Percentiles rank a stretch among this genome's conserved stretches.
Evolutionary conservation across 2,329 filamentous ascomycete genomes (phyloP).

Genomic region (Tolypocladium pustulatum): DNA sequence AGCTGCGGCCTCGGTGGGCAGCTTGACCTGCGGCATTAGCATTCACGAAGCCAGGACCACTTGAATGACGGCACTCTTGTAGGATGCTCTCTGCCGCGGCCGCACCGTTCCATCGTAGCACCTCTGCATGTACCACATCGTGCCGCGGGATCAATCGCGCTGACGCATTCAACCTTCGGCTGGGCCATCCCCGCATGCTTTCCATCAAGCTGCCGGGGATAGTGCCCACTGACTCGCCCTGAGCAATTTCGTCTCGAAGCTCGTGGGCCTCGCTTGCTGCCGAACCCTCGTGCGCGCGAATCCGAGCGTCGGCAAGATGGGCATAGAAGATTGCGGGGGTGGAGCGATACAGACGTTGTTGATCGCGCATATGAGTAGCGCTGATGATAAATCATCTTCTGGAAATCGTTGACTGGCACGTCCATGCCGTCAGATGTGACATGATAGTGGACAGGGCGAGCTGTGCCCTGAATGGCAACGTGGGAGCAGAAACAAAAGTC

Average conservation of each 20-base stretch:
- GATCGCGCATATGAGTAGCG: slow-evolving; percentile 90
- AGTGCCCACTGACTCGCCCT: slow-evolving; percentile 19
- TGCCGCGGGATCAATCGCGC: slow-evolving; percentile 23
- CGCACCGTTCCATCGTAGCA: not conserved
- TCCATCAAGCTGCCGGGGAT: slow-evolving; percentile 18
- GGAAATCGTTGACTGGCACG: slow-evolving; percentile 57
- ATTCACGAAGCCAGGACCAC: slow-evolving; percentile 8
- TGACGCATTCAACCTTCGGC: slow-evolving; percentile 18
- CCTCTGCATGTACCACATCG: slow-evolving; percentile 34
- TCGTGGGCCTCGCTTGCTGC: slow-evolving; percentile 34
- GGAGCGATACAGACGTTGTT: slow-evolving; percentile 82
- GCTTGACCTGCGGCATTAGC: slow-evolving; percentile 9
- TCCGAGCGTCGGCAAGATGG: slow-evolving; percentile 75
- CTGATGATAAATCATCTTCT: slow-evolving; percentile 87
- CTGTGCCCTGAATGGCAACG: slow-evolving; percentile 82
- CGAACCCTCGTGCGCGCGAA: slow-evolving; percentile 58
- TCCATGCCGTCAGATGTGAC: slow-evolving; percentile 75
- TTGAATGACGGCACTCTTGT: slow-evolving; percentile 11
- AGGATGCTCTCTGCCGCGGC: too few species aligned
- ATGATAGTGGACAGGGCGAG: slow-evolving; percentile 85
- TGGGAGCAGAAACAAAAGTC: slow-evolving; percentile 66
- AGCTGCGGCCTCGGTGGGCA: slow-evolving; percentile 11
- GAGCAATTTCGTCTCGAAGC: slow-evolving; percentile 26
- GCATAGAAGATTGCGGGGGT: slow-evolving; percentile 93
- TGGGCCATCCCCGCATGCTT: slow-evolving; percentile 9